Evolutionary conservation across 1,284 basidiomycete species (phyloP).

Genomic region (Chalciporus piperatoides): DNA sequence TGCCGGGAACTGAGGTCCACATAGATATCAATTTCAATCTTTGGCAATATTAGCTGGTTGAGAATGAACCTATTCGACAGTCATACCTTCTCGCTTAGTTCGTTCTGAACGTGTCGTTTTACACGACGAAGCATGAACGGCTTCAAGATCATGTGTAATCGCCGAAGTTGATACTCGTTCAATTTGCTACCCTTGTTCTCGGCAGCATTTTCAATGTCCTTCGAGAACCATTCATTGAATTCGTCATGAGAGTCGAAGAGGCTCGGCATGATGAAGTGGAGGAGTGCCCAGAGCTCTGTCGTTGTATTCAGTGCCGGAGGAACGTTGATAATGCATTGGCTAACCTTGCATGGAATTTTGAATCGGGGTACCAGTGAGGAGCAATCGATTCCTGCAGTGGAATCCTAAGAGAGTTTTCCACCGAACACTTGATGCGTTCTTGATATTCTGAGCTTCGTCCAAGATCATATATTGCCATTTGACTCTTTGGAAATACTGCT

Average conservation of each 20-base stretch:
- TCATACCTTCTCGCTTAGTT: conserved; percentile 95
- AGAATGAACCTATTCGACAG: neutral
- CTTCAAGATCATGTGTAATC: conserved; percentile 98
- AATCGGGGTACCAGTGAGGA: conserved; percentile 97
- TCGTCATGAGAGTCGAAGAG: conserved; percentile 99
- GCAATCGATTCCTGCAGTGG: conserved; percentile 92
- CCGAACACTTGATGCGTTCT: conserved; percentile 93
- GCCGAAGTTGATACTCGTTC: conserved; percentile 93
- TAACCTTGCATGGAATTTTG: conserved; percentile 99
- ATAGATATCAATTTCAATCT: conserved; percentile 97
- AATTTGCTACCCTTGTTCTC: conserved; percentile 89
- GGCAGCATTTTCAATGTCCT: conserved; percentile 95
- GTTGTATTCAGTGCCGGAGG: conserved; percentile 13
- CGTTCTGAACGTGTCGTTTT: conserved; percentile 99
- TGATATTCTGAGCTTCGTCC: conserved; percentile 99
- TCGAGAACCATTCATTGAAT: conserved; percentile 99
- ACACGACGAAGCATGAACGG: conserved; percentile 99
- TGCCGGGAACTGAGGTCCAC: conserved; percentile 95
- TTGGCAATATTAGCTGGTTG: conserved; percentile 3
- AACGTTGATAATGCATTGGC: conserved; percentile 16
- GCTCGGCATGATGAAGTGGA: conserved; percentile 99
- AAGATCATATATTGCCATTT: conserved; percentile 99
- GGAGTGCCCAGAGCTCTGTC: conserved; percentile 95
- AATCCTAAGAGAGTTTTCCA: conserved; percentile 98
- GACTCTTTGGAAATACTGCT: conserved; percentile 96